These are phyloP conservation scores for Pythium brassicae DNA, from an alignment of 352 stramenopile species.

Conservation along the genomic window DNA sequence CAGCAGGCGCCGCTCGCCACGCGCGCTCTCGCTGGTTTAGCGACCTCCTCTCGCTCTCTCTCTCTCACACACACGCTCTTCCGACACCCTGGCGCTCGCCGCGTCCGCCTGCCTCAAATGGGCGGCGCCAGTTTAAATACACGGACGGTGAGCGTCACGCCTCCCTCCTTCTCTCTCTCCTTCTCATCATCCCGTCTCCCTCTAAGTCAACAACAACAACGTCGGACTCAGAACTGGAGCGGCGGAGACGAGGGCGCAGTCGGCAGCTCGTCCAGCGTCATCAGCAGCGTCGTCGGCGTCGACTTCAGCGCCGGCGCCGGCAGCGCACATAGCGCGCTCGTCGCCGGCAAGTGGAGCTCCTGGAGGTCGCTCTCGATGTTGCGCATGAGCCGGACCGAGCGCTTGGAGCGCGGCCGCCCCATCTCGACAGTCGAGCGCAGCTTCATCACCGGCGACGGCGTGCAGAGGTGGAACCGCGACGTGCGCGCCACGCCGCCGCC, in stretches of 20 bases:
- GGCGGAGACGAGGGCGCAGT: background rate
- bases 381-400: slow-evolving; percentile 36
- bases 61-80: background rate
- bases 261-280: slow-evolving; percentile 3
- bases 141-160: background rate
- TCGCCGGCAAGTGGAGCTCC: slow-evolving; percentile 12
- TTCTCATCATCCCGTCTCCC: background rate
- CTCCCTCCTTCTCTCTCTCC: background rate
- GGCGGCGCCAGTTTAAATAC: slow-evolving; percentile 10
- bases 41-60: background rate
- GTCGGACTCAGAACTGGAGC: slow-evolving; percentile 6
- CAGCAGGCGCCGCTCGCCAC: no score
- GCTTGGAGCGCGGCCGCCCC: slow-evolving; percentile 65
- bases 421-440: slow-evolving; percentile 77
- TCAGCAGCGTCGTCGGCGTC: slow-evolving; percentile 8
- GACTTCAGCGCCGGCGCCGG: background rate
- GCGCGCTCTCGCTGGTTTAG: no score
- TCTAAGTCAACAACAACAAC: background rate
- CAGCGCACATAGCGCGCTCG: background rate
- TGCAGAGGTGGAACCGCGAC: slow-evolving; percentile 64
- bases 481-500: slow-evolving; percentile 15
- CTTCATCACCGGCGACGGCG: slow-evolving; percentile 77
- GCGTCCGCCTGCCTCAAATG: background rate
- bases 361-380: slow-evolving; percentile 57
- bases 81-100: background rate